Evolutionary conservation across 352 stramenopile species (phyloP).

Genomic region (Phytophthora megakarya): DNA sequence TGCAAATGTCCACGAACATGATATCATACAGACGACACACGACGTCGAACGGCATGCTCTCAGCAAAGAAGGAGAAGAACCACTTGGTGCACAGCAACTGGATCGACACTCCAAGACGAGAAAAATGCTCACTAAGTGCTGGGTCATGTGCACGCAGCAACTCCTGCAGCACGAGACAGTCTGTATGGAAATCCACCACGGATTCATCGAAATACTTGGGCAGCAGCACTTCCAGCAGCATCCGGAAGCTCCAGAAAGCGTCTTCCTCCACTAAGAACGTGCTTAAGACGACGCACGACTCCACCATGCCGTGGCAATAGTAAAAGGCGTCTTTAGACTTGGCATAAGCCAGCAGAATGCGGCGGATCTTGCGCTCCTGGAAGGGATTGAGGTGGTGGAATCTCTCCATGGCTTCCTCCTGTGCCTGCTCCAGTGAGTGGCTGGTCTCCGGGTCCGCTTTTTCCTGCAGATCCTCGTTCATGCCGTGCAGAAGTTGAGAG

Average conservation of each 20-base stretch:
- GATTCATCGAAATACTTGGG: slow-evolving; percentile 85
- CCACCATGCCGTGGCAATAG: slow-evolving; percentile 85
- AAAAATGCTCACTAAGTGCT: slow-evolving; percentile 62
- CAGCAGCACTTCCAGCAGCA: slow-evolving; percentile 74
- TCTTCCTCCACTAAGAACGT: slow-evolving; percentile 81
- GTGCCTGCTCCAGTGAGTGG: slow-evolving; percentile 63
- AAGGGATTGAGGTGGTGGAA: slow-evolving; percentile 83
- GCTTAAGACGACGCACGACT: slow-evolving; percentile 77
- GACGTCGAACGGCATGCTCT: slow-evolving; percentile 82
- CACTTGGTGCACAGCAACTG: slow-evolving; percentile 84
- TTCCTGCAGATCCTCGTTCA: slow-evolving; percentile 40
- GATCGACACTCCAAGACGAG: slow-evolving; percentile 63
- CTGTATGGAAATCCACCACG: slow-evolving; percentile 79
- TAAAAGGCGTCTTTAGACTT: slow-evolving; percentile 82
- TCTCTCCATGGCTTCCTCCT: slow-evolving; percentile 79
- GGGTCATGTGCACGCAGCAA: slow-evolving; percentile 58
- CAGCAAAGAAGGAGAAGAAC: slow-evolving; percentile 87
- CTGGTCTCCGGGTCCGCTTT: slow-evolving; percentile 31
- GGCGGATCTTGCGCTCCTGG: slow-evolving; percentile 85
- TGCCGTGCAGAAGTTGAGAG: slow-evolving; percentile 51
- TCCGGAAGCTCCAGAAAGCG: slow-evolving; percentile 77
- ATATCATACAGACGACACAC: slow-evolving; percentile 81
- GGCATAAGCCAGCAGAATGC: slow-evolving; percentile 75
- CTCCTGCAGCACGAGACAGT: slow-evolving; percentile 83
- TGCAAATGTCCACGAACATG: slow-evolving; percentile 74